Evolutionary conservation across 2,329 filamentous ascomycete species (phyloP).

Genomic region (Apiospora marii): DNA sequence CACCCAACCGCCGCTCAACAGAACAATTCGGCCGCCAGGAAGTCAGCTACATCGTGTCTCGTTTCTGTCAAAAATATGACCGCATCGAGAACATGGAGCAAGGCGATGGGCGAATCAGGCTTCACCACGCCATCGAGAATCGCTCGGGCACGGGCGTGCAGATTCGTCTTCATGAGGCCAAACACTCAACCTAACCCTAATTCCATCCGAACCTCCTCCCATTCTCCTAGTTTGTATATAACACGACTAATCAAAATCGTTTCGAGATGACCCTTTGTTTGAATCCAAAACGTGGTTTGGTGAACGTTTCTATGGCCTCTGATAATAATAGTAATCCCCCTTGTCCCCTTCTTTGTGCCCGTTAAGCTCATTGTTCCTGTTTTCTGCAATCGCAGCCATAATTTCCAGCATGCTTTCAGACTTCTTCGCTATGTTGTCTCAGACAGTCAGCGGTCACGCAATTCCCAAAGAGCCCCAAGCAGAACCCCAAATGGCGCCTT

Average conservation of each 20-base stretch:
- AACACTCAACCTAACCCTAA: slow-evolving; percentile 9
- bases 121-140: slow-evolving; percentile 40
- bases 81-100: slow-evolving; percentile 41
- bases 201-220: neutral
- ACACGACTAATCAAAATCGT: neutral
- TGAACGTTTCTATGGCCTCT: slow-evolving; percentile 5
- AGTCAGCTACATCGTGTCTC: slow-evolving; percentile 36
- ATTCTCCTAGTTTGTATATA: neutral
- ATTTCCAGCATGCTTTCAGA: neutral
- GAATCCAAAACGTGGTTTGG: neutral
- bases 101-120: slow-evolving; percentile 35
- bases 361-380: neutral
- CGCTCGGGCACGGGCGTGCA: slow-evolving; percentile 44
- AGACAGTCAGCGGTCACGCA: neutral
- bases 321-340: neutral
- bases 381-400: neutral
- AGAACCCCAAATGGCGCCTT: neutral
- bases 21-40: slow-evolving; percentile 39
- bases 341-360: neutral
- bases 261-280: slow-evolving; percentile 8
- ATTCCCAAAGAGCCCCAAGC: neutral
- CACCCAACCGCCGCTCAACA: slow-evolving; percentile 9
- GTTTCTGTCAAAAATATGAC: slow-evolving; percentile 39
- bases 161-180: slow-evolving; percentile 41
- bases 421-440: neutral